Evolutionary conservation across 192 early-diverging fungal species (phyloP).

Genomic region (Backusella morwellensis): DNA sequence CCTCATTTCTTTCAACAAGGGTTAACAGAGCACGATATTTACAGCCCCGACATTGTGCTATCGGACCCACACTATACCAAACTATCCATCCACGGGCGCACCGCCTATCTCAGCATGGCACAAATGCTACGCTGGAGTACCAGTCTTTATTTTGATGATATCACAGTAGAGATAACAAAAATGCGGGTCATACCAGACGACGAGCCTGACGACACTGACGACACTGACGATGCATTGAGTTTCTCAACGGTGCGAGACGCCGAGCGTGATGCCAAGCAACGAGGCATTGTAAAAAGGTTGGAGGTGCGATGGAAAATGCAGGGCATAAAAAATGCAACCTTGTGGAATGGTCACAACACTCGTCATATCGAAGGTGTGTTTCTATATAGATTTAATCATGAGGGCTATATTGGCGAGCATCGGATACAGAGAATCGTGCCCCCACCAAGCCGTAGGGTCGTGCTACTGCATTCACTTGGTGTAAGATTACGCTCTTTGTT

Average conservation of each 20-base stretch:
- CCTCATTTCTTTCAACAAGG: slow-evolving; percentile 53
- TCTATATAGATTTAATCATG: slow-evolving; percentile 42
- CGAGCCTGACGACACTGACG: neutral
- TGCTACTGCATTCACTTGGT: slow-evolving; percentile 33
- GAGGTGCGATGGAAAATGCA: slow-evolving; percentile 49
- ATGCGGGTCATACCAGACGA: slow-evolving; percentile 36
- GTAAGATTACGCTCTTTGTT: slow-evolving; percentile 25
- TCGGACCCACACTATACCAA: slow-evolving; percentile 56
- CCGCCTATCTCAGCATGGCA: slow-evolving; percentile 48
- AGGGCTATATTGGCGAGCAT: slow-evolving; percentile 45
- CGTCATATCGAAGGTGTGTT: slow-evolving; percentile 46
- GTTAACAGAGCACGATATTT: slow-evolving; percentile 42
- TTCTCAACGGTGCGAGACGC: neutral
- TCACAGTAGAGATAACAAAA: slow-evolving; percentile 44
- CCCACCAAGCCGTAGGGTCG: slow-evolving; percentile 43
- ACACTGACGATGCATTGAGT: neutral
- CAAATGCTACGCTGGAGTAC: slow-evolving; percentile 56
- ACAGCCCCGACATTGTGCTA: slow-evolving; percentile 46
- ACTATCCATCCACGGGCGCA: slow-evolving; percentile 43
- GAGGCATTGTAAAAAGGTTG: slow-evolving; percentile 25
- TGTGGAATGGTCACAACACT: slow-evolving; percentile 7
- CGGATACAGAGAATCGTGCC: slow-evolving; percentile 50
- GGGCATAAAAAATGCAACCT: slow-evolving; percentile 38
- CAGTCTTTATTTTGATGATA: slow-evolving; percentile 49
- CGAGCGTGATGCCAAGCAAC: neutral